These are phyloP conservation scores for Sporisorium graminicola DNA, from an alignment of 1,284 basidiomycete genomes.

Conservation along the genomic window DNA sequence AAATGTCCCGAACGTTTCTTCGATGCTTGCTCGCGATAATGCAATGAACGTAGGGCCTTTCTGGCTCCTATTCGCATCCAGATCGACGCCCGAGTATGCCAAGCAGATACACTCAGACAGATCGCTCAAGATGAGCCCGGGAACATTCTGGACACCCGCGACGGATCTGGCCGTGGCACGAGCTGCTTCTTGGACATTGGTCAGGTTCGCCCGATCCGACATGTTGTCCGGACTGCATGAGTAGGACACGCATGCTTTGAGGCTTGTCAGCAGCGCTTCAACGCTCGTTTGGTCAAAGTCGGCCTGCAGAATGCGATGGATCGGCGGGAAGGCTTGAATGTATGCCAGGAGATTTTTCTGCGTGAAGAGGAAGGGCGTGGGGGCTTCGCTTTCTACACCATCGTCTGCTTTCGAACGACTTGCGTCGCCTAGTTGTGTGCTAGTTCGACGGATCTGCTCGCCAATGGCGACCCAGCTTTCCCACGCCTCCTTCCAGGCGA, in stretches of 20 bases:
- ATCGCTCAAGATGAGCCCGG: constrained; percentile 82
- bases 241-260: constrained; percentile 86
- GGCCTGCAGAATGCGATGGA: constrained; percentile 58
- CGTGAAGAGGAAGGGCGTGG: constrained; percentile 75
- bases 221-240: constrained; percentile 84
- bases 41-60: constrained; percentile 86
- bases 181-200: constrained; percentile 82
- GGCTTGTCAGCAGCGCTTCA: constrained; percentile 78
- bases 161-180: constrained; percentile 79
- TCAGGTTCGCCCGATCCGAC: constrained; percentile 84
- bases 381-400: constrained; percentile 1
- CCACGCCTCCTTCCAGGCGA: constrained; percentile 38
- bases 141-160: constrained; percentile 74
- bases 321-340: constrained; percentile 76
- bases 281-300: constrained; percentile 74
- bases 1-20: constrained; percentile 79
- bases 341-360: constrained; percentile 88
- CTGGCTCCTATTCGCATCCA: constrained; percentile 1
- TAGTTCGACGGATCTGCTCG: constrained; percentile 14
- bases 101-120: constrained; percentile 86
- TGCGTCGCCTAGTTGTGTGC: constrained; percentile 3
- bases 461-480: constrained; percentile 35
- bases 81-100: constrained; percentile 74
- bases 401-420: background rate
- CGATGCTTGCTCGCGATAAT: constrained; percentile 87